These are phyloP conservation scores for Heliamphora ciliata DNA, from an alignment of 179 eudicot species.

Conservation along the genomic window DNA sequence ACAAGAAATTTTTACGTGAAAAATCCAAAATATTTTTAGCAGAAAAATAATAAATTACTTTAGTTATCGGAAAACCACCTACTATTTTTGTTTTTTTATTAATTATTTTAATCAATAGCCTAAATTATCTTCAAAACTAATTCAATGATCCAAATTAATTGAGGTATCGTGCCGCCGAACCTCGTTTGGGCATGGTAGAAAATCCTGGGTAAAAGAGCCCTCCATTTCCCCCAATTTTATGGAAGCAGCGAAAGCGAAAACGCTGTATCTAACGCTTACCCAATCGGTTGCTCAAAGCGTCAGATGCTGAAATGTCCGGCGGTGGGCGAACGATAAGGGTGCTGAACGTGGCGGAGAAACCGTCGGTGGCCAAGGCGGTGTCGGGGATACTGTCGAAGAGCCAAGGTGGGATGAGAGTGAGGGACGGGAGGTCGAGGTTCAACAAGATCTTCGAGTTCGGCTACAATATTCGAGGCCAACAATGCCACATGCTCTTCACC, in stretches of 20 bases:
- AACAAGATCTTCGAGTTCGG: constrained; percentile 83
- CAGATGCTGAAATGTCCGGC: constrained; percentile 15
- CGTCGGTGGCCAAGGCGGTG: constrained; percentile 90
- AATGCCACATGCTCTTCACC: constrained; percentile 72
- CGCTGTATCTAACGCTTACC: not conserved
- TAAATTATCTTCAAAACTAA: too few relatives aligned
- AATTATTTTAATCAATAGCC: too few relatives aligned
- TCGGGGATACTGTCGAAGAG: constrained; percentile 58
- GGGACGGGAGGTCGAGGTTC: constrained; percentile 83
- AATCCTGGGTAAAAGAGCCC: too few relatives aligned
- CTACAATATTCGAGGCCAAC: constrained; percentile 52
- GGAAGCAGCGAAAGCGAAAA: not conserved
- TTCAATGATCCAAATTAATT: too few relatives aligned
- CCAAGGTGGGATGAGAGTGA: constrained; percentile 37
- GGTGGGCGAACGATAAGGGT: constrained; percentile 58
- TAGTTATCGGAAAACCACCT: too few relatives aligned
- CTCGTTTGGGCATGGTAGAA: too few relatives aligned
- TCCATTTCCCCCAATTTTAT: not conserved
- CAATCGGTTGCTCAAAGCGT: not conserved
- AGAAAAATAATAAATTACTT: too few relatives aligned
- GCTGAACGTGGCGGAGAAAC: constrained; percentile 94
- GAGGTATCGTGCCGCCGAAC: too few relatives aligned
- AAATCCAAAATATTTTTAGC: too few relatives aligned
- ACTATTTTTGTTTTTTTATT: too few relatives aligned
- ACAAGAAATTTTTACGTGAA: too few relatives aligned